Evolutionary conservation across 352 stramenopile species (phyloP).

Genomic region (Phytophthora aleatoria): DNA sequence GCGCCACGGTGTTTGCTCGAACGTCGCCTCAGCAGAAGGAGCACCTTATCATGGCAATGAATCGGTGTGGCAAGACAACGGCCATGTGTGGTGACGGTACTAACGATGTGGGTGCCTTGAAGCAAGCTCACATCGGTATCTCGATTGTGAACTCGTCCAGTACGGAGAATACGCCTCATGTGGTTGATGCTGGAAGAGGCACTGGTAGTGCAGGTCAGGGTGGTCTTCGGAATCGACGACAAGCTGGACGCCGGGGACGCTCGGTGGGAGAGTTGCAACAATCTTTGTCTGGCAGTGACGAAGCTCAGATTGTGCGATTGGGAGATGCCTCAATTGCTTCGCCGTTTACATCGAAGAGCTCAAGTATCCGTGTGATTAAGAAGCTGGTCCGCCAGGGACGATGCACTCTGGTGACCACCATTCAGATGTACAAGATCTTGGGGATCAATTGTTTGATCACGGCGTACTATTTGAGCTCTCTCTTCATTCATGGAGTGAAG

Average conservation of each 20-base stretch:
- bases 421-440: constrained; percentile 99
- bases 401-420: constrained; percentile 98
- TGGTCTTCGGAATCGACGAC: constrained; percentile 53
- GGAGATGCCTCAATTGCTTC: constrained; percentile 99
- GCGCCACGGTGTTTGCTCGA: constrained; percentile 94
- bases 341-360: constrained; percentile 97
- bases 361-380: constrained; percentile 90
- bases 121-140: constrained; percentile 91
- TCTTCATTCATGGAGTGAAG: constrained; percentile 98
- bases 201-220: constrained; percentile 49
- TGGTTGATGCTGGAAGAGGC: constrained; percentile 40
- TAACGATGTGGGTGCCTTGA: constrained; percentile 98
- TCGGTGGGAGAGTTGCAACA: constrained; percentile 58
- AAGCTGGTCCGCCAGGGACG: constrained; percentile 97
- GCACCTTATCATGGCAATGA: constrained; percentile 94
- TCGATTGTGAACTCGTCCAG: constrained; percentile 82
- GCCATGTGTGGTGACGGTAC: constrained; percentile 99
- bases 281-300: constrained; percentile 83
- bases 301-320: constrained; percentile 96
- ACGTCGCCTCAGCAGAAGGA: constrained; percentile 98
- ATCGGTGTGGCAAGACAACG: constrained; percentile 90
- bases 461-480: constrained; percentile 96
- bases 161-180: constrained; percentile 55
- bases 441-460: constrained; percentile 98
- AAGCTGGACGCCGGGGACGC: constrained; percentile 61